These are phyloP conservation scores for Omphalotus olearius DNA, from an alignment of 1,284 basidiomycete genomes.

Conservation along the genomic window DNA sequence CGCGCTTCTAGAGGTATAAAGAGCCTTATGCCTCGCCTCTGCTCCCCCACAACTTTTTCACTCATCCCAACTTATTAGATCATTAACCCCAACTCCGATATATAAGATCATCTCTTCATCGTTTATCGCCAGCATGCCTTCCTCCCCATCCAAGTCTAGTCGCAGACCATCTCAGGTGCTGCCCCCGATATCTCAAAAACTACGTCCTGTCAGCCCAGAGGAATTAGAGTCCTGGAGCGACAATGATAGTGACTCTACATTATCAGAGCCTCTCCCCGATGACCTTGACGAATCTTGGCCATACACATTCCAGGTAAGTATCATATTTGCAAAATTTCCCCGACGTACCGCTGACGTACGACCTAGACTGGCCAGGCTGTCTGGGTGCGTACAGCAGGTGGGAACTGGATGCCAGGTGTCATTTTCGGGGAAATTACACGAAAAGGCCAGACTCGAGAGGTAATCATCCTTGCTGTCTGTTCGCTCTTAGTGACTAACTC, in stretches of 20 bases:
- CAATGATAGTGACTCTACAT: slow-evolving; percentile 28
- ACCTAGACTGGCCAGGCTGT: slow-evolving; percentile 42
- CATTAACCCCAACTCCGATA: background rate
- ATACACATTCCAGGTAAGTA: slow-evolving; percentile 47
- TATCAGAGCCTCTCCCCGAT: slow-evolving; percentile 31
- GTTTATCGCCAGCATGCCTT: slow-evolving; percentile 7
- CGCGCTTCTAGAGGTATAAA: slow-evolving; percentile 5
- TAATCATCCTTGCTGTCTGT: slow-evolving; percentile 23
- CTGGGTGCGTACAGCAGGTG: slow-evolving; percentile 46
- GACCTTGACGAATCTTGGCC: slow-evolving; percentile 51
- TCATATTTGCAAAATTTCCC: background rate
- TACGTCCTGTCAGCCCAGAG: slow-evolving; percentile 29
- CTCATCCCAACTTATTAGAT: background rate
- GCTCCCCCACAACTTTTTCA: background rate
- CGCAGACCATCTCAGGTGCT: slow-evolving; percentile 7
- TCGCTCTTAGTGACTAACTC: background rate
- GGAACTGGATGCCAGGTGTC: slow-evolving; percentile 46
- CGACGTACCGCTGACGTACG: background rate
- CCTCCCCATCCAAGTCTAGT: slow-evolving; percentile 3
- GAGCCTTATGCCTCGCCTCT: background rate
- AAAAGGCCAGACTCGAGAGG: slow-evolving; percentile 41
- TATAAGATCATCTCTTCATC: slow-evolving; percentile 2
- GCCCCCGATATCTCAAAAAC: slow-evolving; percentile 14
- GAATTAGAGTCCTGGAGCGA: slow-evolving; percentile 33
- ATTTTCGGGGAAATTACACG: slow-evolving; percentile 40